These are phyloP conservation scores for Suhomyces yuchorum DNA, from an alignment of 1,139 yeast genomes.

Conservation along the genomic window DNA sequence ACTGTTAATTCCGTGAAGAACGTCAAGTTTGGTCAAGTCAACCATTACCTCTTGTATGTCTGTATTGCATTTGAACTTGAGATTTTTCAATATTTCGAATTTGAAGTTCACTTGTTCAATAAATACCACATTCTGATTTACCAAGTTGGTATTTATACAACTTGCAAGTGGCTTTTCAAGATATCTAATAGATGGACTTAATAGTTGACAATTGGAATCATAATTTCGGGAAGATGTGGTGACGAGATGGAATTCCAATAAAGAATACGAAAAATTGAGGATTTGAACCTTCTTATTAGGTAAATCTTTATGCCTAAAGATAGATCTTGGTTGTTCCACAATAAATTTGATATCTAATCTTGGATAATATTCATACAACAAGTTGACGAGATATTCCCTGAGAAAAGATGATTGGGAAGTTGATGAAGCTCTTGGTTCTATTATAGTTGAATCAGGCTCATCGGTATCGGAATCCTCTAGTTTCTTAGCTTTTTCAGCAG, in stretches of 20 bases:
- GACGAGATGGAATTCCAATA: constrained; percentile 38
- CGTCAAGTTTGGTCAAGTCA: constrained; percentile 35
- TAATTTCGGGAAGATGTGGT: constrained; percentile 41
- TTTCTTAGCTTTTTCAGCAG: not conserved
- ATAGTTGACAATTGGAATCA: constrained; percentile 37
- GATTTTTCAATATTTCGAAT: constrained; percentile 33
- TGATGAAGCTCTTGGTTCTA: constrained; percentile 3
- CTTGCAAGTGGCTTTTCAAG: constrained; percentile 26
- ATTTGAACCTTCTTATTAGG: constrained; percentile 27
- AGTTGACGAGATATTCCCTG: constrained; percentile 10
- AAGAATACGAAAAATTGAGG: constrained; percentile 40
- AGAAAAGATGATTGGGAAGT: constrained; percentile 18
- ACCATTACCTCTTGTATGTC: constrained; percentile 26
- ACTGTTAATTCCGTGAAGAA: constrained; percentile 35
- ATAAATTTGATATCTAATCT: constrained; percentile 42
- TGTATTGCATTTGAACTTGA: constrained; percentile 29
- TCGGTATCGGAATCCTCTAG: constrained; percentile 3
- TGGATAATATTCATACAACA: constrained; percentile 49
- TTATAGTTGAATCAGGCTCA: constrained; percentile 3
- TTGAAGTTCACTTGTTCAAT: constrained; percentile 26
- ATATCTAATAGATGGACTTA: constrained; percentile 38
- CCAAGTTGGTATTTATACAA: constrained; percentile 4
- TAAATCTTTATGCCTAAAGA: constrained; percentile 33
- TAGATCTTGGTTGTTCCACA: constrained; percentile 46
- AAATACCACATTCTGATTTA: constrained; percentile 21